Evolutionary conservation across 2,329 filamentous ascomycete species (phyloP).

Genomic region (Fusarium hainanense): DNA sequence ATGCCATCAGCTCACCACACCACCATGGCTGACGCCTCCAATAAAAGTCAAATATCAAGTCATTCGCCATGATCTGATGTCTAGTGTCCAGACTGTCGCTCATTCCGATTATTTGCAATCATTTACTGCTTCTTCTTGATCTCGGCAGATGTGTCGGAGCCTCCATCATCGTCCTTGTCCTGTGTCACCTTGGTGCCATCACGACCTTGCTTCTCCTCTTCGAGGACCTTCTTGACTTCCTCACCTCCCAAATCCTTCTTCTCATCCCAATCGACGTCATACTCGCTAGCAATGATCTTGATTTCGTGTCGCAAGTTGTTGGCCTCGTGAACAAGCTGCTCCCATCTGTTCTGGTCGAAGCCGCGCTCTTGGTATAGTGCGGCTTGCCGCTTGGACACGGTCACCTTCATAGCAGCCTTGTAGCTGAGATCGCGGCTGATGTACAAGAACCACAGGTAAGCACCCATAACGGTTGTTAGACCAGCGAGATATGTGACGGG

Average conservation of each 20-base stretch:
- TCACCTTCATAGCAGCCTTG: slow-evolving; percentile 86
- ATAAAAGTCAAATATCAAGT: neutral
- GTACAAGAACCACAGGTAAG: slow-evolving; percentile 94
- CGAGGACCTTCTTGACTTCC: slow-evolving; percentile 68
- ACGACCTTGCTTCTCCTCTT: slow-evolving; percentile 60
- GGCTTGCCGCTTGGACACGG: slow-evolving; percentile 80
- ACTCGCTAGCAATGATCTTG: slow-evolving; percentile 82
- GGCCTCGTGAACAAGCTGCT: slow-evolving; percentile 80
- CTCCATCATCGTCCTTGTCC: slow-evolving; percentile 52
- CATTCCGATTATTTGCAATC: neutral
- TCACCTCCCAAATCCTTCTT: slow-evolving; percentile 76
- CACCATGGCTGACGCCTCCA: neutral
- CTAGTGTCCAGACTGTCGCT: slow-evolving; percentile 5
- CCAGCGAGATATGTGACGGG: slow-evolving; percentile 90
- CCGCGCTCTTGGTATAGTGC: slow-evolving; percentile 80
- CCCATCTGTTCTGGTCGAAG: slow-evolving; percentile 82
- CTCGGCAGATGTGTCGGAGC: slow-evolving; percentile 35
- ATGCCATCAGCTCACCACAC: slow-evolving; percentile 8
- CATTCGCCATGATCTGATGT: slow-evolving; percentile 34
- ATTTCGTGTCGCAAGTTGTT: slow-evolving; percentile 83
- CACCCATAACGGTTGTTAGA: slow-evolving; percentile 86
- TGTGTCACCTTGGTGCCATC: slow-evolving; percentile 52
- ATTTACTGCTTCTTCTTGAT: slow-evolving; percentile 40
- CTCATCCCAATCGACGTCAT: slow-evolving; percentile 92
- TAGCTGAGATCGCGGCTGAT: slow-evolving; percentile 92